Base-by-base conservation (phyloP, 257 asterid species). In the Knoxia roxburghii region DNA sequence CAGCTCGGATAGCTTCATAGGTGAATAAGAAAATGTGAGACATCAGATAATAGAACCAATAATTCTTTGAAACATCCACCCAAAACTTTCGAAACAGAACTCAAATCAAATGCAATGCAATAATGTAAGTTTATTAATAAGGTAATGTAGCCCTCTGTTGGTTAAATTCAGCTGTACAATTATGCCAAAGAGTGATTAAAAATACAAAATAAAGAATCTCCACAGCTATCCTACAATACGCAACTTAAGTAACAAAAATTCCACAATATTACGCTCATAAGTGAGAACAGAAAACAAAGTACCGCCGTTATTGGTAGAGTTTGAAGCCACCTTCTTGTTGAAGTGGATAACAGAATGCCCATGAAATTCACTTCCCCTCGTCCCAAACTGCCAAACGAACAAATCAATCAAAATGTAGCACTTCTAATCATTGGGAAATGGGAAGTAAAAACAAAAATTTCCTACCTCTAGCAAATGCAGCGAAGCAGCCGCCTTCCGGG, bases 1-100 rank as follows among this genome's bases (percentile, higher is more conserved):
- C 92, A 40, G 94, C 91, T 68, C 56, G 87, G 77, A 87, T 76
- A 75, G 73, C 96, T 89, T 87, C 83, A 45, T 12, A 8, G 61
- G 50, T 17, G 2, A 51, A 21, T 27, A 43, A 68, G 55, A 65
- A n/a, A 30, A 50, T 27, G 56, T 58, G 10, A 29, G 13, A 55
- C 27, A 62, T 51, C 7, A 46, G 41, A 52, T 13, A 37, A 20
- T 48, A 60, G 17, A 52, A 43, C 43, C 20, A 51, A 21, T 23
- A 63, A 61, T 45, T 23, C 50, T 24, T 14, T 27, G 48, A 43
- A 53, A 13, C 0, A 37, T 2, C 27, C 26, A 51, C 29, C n/a
- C 26, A 46, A 14, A 8, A 33, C 6, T 48, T 43, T 62, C 9
- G 0, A 71, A 40, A 43, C 21, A 30, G 17, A 52, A 54, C 9